Evolutionary conservation across 2,329 filamentous ascomycete species (phyloP).

Genomic region (Sclerotinia sclerotiorum): DNA sequence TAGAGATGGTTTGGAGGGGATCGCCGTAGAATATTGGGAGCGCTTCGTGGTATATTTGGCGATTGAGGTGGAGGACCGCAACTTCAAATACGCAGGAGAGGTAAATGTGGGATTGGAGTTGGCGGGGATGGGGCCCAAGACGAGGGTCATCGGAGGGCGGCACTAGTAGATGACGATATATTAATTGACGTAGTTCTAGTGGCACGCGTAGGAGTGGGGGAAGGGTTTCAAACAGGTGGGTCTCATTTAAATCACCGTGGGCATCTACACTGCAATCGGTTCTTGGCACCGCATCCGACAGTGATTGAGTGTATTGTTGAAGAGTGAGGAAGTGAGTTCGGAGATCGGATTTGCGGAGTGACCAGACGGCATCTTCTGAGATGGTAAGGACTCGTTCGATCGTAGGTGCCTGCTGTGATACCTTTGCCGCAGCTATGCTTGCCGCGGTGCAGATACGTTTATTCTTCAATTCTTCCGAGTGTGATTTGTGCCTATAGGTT

Average conservation of each 20-base stretch:
- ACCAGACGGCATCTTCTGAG: slow-evolving; percentile 33
- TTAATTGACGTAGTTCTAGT: slow-evolving; percentile 33
- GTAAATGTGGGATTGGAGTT: slow-evolving; percentile 35
- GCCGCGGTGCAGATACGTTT: slow-evolving; percentile 11
- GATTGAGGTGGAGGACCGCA: slow-evolving; percentile 31
- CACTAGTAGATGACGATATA: slow-evolving; percentile 30
- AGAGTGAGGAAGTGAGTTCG: slow-evolving; percentile 33
- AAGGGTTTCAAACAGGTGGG: slow-evolving; percentile 4
- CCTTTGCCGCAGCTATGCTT: slow-evolving; percentile 15
- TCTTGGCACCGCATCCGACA: slow-evolving; percentile 18
- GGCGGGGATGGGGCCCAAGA: slow-evolving; percentile 35
- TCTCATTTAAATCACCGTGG: slow-evolving; percentile 1
- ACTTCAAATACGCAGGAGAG: slow-evolving; percentile 33
- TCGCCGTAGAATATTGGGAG: slow-evolving; percentile 36
- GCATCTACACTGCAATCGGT: slow-evolving; percentile 16
- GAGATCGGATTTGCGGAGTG: slow-evolving; percentile 33
- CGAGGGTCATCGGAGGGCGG: slow-evolving; percentile 27
- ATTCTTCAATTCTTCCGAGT: not conserved
- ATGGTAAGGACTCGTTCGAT: slow-evolving; percentile 28
- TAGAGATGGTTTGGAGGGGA: slow-evolving; percentile 29
- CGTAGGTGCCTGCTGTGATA: slow-evolving; percentile 7
- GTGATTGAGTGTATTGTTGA: slow-evolving; percentile 31
- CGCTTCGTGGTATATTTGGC: slow-evolving; percentile 34
- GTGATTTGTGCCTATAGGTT: not conserved
- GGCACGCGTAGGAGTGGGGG: slow-evolving; percentile 33